Evolutionary conservation across 352 stramenopile species (phyloP), one percentile per base, ranked within the genome.

Genomic region (Globisporangium canariense): DNA sequence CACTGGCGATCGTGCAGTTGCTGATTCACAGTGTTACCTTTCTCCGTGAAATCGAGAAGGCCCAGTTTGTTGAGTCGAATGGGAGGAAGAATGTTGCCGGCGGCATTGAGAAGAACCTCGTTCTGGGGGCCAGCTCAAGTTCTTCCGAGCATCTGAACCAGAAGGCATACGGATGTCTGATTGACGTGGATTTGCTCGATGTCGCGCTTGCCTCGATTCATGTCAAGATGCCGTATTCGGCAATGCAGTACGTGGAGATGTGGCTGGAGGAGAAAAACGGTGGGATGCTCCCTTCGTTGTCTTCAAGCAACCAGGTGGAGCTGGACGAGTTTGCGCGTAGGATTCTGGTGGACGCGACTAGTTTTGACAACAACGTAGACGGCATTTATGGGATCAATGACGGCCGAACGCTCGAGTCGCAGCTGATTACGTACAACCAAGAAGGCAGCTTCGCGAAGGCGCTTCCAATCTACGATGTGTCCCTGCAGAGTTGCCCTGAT

Each of bases 221-320:
- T 9, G 83, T 88, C 4, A 89, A 95, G 51, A 94, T 96, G 84
- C 88, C 88, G 8, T 96, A 92, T 53, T 93, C 86, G 20, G 85
- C 88, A 1, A 93, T 96, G 82, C 88, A 96, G 58, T 96, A 90
- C 58, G 81, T 91, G n/a, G 88, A 96, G 62, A 89, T 93, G 85
- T 93, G 84, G 79, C 64, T 96, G 4, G 88, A 96, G 68, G 68
- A 75, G 13, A 69, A 71, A 4, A 54, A 90, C 20, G 83, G 79
- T 3, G 77, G 76, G 0, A 76, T 76, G 51, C 64, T 90, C 0
- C 77, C 77, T 0, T 73, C 71, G 32, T 40, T 88, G 20, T 78
- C 71, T 28, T 67, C 61, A 1, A 52, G 71, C 20, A 58, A 51
- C 8, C 70, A 72, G 34, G 65, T 73, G n/a, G 56, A 76, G n/a